Evolutionary conservation across 352 stramenopile genomes (phyloP).

Genomic region (Hyaloperonospora arabidopsidis): DNA sequence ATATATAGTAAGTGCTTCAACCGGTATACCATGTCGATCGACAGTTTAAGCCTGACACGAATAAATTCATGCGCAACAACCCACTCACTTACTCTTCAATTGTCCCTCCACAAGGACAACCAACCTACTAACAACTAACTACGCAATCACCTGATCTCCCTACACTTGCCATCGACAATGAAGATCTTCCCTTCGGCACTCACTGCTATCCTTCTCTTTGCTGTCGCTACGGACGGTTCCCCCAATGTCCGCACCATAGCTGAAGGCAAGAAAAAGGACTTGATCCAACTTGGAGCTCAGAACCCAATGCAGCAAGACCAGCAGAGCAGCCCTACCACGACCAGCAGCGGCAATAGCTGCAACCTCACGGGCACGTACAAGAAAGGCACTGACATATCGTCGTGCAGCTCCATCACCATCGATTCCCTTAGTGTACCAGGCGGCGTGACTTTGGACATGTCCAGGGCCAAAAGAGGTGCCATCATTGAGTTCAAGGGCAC

Average conservation of each 20-base stretch:
- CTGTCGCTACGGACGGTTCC: not conserved
- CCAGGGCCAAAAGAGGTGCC: not conserved
- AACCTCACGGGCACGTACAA: constrained; percentile 1
- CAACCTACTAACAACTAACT: too few relatives aligned
- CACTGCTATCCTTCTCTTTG: not conserved
- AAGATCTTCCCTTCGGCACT: not conserved
- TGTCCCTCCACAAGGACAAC: not conserved
- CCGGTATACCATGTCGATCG: not conserved
- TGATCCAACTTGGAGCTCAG: not conserved
- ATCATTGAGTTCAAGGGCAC: constrained; percentile 1
- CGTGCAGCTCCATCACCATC: not conserved
- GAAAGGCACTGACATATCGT: constrained; percentile 1
- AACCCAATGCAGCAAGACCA: not conserved
- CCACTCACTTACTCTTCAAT: not conserved
- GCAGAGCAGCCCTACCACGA: not conserved
- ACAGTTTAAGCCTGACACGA: not conserved
- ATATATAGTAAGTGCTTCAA: not conserved
- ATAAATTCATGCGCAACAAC: not conserved
- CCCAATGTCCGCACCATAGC: not conserved
- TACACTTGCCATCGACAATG: not conserved
- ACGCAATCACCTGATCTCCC: too few relatives aligned
- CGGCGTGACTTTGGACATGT: not conserved
- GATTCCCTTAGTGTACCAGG: not conserved
- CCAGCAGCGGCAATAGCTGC: not conserved
- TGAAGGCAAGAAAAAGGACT: not conserved